phyloP scores from a whole-genome alignment of 106 monocot species.

The Dioscorea dumetorum region DNA sequence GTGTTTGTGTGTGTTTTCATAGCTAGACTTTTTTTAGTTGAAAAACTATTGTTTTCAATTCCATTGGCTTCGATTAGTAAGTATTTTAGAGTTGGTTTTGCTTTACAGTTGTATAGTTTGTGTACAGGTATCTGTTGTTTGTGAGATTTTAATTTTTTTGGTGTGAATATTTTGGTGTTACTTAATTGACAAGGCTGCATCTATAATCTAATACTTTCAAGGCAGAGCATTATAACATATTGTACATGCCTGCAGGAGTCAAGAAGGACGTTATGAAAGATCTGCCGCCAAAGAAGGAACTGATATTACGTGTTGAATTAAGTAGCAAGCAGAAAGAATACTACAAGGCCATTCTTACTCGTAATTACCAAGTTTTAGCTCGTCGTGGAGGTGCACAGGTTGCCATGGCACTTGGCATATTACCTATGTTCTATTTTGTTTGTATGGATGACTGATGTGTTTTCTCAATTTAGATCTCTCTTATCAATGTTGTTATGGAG shows the following conservation, averaged over 20 bases:
- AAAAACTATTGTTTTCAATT: too few species aligned
- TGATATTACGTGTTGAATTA: conserved; percentile 93
- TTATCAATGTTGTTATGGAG: conserved; percentile 99
- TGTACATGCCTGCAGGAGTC: conserved; percentile 39
- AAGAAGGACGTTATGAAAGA: conserved; percentile 99
- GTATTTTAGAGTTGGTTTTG: too few species aligned
- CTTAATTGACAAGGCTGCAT: too few species aligned
- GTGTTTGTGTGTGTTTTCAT: too few species aligned
- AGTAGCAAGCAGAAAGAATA: conserved; percentile 94
- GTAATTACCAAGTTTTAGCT: conserved; percentile 83
- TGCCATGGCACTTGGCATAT: conserved; percentile 5
- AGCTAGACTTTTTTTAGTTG: too few species aligned
- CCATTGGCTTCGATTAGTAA: too few species aligned
- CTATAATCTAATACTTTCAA: neutral
- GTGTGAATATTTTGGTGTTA: too few species aligned
- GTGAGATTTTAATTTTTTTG: too few species aligned
- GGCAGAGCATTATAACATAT: neutral
- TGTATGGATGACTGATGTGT: neutral
- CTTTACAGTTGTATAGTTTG: too few species aligned
- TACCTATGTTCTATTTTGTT: conserved; percentile 1
- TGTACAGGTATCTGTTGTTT: too few species aligned
- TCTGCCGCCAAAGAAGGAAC: conserved; percentile 96
- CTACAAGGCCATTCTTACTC: conserved; percentile 97
- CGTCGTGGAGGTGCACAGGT: conserved; percentile 98
- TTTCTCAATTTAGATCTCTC: conserved; percentile 68